Base-by-base conservation (phyloP, 768 basidiomycete genomes). In the Macrocybe gigantea region DNA sequence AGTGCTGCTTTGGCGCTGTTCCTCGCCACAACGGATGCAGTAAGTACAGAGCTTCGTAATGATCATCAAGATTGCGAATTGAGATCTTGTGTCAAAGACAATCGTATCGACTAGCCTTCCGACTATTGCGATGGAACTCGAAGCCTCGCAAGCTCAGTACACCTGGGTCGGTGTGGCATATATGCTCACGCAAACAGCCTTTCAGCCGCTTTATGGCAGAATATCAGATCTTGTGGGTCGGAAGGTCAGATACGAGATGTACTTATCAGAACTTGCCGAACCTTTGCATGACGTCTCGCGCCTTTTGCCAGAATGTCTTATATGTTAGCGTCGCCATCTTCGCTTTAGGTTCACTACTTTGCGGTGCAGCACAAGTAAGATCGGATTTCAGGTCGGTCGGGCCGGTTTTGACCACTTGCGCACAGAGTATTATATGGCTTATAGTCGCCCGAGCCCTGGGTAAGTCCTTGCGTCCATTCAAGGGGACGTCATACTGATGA, bases 81-180 rank as follows among this genome's bases (percentile, higher is more conserved):
- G 4, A 22, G 22, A 22, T 22, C 22, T 22, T 44, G 33, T 51
- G 32, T 35, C 44, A 22, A 36, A 79, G 77, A 76, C 74, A 8
- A 85, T 92, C 53, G 85, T 93, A 33, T 92, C 90, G 33, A 93
- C 90, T 12, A 81, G 80, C 58, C 65, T 93, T 47, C 91, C 90
- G 11, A 90, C 88, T 13, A 92, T 93, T 51, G 72, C 82, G 11
- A 79, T 75, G 49, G 77, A 88, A 37, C 73, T 93, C 32, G 53
- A 70, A 30, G 88, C 86, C 12, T 78, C 83, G 32, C 75, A 81
- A 48, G 75, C 69, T 45, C 80, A 90, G 58, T 93, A 91, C 59
- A 87, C 84, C 15, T 93, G 90, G 90, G 85, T 93, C 43, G 85
- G 82, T 12, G 84, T 89, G 32, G 75, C 86, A 11, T 93, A 93